Conservation (phyloP, 2,329 filamentous ascomycete genomes). For the Neoarthrinium moseri region DNA sequence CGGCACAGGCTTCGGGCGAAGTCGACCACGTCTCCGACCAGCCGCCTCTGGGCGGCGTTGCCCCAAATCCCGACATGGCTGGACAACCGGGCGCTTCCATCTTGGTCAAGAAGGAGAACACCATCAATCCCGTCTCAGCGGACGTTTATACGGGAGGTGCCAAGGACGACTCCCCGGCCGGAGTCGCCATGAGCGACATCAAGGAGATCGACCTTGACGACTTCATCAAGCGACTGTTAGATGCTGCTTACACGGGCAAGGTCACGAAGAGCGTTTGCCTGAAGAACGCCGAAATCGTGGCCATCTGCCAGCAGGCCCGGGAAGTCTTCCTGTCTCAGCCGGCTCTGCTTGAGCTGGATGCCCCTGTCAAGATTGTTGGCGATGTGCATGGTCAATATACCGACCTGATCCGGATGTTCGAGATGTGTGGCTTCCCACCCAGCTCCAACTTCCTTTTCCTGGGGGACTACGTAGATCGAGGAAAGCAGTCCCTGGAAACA, state of each 20-base stretch:
- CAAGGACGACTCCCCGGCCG: conserved; percentile 41
- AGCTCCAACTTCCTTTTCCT: conserved; percentile 91
- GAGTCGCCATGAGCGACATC: conserved; percentile 83
- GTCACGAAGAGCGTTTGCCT: conserved; percentile 96
- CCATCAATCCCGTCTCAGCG: conserved; percentile 61
- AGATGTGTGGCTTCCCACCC: conserved; percentile 97
- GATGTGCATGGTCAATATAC: conserved; percentile 97
- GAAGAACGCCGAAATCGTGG: conserved; percentile 95
- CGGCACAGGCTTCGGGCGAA: conserved; percentile 82
- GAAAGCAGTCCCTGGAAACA: conserved; percentile 93
- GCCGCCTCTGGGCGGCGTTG: conserved; percentile 68
- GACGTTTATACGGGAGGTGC: conserved; percentile 42
- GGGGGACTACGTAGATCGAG: conserved; percentile 93
- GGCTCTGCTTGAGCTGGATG: conserved; percentile 84
- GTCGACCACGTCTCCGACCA: conserved; percentile 93
- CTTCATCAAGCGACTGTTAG: conserved; percentile 90
- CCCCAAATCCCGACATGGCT: conserved; percentile 51
- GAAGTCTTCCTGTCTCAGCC: conserved; percentile 92
- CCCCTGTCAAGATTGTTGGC: conserved; percentile 96
- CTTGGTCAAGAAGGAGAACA: conserved; percentile 75
- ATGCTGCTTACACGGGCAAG: conserved; percentile 94
- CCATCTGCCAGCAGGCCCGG: conserved; percentile 84
- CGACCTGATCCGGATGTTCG: conserved; percentile 93
- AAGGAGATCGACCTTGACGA: conserved; percentile 95
- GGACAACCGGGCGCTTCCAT: conserved; percentile 86